A percentile compares a stretch with the other conserved stretches of the same genome.
phyloP scores from a whole-genome alignment of 768 basidiomycete genomes.

The Phylloporus arenicola region DNA sequence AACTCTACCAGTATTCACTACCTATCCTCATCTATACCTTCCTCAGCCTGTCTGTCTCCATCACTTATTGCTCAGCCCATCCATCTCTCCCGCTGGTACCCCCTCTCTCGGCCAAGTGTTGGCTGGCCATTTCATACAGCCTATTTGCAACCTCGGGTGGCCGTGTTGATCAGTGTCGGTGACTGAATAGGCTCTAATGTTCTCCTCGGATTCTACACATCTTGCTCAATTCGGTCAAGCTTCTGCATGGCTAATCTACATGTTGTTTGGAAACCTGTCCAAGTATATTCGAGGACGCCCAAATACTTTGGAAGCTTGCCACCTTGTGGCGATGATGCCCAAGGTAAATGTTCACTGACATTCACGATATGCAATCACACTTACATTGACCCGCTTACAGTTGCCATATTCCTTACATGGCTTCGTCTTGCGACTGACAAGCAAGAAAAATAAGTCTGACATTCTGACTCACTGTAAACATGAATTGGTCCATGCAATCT shows the following conservation, averaged over 20 bases:
- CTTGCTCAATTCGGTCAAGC: constrained; percentile 14
- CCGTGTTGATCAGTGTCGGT: too few species aligned
- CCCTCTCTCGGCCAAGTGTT: too few species aligned
- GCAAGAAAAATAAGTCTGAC: neutral
- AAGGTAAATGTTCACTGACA: neutral
- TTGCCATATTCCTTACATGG: neutral
- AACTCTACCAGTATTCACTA: too few species aligned
- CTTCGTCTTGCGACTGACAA: neutral
- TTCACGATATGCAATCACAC: neutral
- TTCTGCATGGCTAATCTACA: constrained; percentile 3
- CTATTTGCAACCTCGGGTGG: too few species aligned
- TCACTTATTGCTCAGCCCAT: too few species aligned
- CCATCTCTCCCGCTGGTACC: too few species aligned
- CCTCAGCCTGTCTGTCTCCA: too few species aligned
- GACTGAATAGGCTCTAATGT: too few species aligned
- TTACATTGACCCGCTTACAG: too few species aligned
- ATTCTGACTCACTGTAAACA: constrained; percentile 3
- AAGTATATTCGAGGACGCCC: neutral
- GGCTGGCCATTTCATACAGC: too few species aligned
- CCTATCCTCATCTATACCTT: too few species aligned
- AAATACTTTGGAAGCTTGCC: neutral
- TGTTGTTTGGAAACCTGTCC: constrained; percentile 1
- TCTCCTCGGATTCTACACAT: constrained; percentile 18
- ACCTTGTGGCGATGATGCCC: constrained; percentile 1
- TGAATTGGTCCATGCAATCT: too few species aligned